Evolutionary conservation across 495 filamentous ascomycete genomes (phyloP).

Genomic region (Acidomyces sp.): DNA sequence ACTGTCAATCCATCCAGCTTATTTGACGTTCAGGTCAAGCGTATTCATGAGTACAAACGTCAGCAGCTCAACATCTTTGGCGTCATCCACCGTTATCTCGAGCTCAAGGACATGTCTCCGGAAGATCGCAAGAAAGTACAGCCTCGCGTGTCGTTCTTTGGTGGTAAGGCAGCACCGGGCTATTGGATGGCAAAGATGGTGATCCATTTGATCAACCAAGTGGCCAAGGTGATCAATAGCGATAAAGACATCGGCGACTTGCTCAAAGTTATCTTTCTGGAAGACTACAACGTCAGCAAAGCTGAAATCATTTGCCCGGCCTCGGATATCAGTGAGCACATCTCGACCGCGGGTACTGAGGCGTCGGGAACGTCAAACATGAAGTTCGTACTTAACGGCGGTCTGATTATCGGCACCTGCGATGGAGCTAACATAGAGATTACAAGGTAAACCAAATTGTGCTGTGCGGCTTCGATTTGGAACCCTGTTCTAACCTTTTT

Average conservation of each 20-base stretch:
- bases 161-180: constrained; percentile 91
- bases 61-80: constrained; percentile 99
- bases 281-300: constrained; percentile 99
- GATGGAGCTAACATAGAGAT: constrained; percentile 71
- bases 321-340: constrained; percentile 94
- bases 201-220: constrained; percentile 89
- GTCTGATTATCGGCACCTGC: constrained; percentile 92
- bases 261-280: constrained; percentile 91
- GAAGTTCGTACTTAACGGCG: constrained; percentile 97
- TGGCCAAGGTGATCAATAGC: constrained; percentile 81
- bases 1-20: constrained; percentile 75
- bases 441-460: too few relatives aligned
- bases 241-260: constrained; percentile 85
- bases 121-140: constrained; percentile 79
- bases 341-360: constrained; percentile 94
- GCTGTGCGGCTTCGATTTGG: too few relatives aligned
- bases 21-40: constrained; percentile 96
- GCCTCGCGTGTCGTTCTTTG: constrained; percentile 93
- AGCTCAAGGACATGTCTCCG: constrained; percentile 68
- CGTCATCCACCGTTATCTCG: constrained; percentile 87
- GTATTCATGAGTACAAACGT: constrained; percentile 98
- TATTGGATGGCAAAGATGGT: constrained; percentile 99
- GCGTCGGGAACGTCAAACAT: constrained; percentile 66
- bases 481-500: constrained; percentile 1
- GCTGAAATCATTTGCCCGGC: constrained; percentile 92